Conservation (phyloP, 140 eudicot species). For the Cichorium intybus region DNA sequence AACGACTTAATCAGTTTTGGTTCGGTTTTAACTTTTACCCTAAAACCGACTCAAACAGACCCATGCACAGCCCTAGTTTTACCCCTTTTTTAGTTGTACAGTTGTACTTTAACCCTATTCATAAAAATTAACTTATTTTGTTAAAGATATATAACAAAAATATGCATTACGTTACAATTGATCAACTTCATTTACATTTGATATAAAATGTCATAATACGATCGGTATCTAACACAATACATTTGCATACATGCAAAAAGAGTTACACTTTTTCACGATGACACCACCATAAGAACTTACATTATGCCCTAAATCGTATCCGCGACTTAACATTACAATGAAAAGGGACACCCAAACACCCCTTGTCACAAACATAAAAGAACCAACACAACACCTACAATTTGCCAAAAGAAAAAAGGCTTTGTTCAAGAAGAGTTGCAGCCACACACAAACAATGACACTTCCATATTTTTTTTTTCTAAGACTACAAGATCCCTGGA, state of each 20-base stretch:
- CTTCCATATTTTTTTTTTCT: not conserved
- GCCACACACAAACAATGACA: conserved; percentile 14
- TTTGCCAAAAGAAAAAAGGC: not conserved
- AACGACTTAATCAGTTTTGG: no score
- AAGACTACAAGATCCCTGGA: conserved; percentile 20
- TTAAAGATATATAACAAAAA: no score
- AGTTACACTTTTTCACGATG: not conserved
- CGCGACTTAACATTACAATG: not conserved
- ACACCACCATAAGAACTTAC: not conserved
- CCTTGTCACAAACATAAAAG: not conserved
- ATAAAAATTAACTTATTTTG: not conserved
- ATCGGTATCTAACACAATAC: no score
- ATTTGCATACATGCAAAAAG: not conserved
- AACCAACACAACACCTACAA: not conserved
- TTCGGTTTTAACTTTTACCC: no score
- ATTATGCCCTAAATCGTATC: not conserved
- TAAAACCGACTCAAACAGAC: no score
- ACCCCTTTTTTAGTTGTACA: no score
- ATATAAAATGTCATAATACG: no score
- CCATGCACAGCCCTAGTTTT: no score
- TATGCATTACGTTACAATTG: no score
- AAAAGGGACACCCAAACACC: not conserved
- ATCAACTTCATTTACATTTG: no score
- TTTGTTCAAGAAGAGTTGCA: not conserved
- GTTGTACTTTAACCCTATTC: no score